Evolutionary conservation across 140 eudicot genomes (phyloP).

Genomic region (Flaveria floridana): DNA sequence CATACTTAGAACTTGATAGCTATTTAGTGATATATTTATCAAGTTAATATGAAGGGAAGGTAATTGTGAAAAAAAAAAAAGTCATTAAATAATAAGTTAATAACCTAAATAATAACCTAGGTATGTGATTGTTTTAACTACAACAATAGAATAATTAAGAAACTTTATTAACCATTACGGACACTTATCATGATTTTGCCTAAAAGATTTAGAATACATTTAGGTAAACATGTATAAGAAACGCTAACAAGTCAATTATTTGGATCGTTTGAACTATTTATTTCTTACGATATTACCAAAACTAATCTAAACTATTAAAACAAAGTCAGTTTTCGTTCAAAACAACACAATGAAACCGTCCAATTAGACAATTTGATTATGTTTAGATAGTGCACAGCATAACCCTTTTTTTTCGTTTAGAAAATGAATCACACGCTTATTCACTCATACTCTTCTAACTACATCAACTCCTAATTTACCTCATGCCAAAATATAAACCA

Average conservation of each 20-base stretch:
- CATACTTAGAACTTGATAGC: too few species aligned
- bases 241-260: background rate
- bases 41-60: too few species aligned
- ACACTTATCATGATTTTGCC: background rate
- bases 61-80: too few species aligned
- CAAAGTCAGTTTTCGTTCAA: background rate
- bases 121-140: too few species aligned
- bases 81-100: too few species aligned
- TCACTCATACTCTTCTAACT: too few species aligned
- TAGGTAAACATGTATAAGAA: background rate
- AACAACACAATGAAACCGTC: background rate
- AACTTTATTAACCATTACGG: background rate
- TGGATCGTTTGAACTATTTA: background rate
- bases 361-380: background rate
- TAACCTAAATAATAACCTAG: too few species aligned
- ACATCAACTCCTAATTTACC: too few species aligned
- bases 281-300: background rate
- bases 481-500: too few species aligned
- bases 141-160: background rate
- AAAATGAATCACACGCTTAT: too few species aligned
- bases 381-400: background rate
- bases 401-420: too few species aligned
- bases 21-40: too few species aligned
- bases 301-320: background rate
- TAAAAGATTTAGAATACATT: background rate